phyloP scores from a whole-genome alignment of 2,329 filamentous ascomycete species.

The Cladosporium phlei region DNA sequence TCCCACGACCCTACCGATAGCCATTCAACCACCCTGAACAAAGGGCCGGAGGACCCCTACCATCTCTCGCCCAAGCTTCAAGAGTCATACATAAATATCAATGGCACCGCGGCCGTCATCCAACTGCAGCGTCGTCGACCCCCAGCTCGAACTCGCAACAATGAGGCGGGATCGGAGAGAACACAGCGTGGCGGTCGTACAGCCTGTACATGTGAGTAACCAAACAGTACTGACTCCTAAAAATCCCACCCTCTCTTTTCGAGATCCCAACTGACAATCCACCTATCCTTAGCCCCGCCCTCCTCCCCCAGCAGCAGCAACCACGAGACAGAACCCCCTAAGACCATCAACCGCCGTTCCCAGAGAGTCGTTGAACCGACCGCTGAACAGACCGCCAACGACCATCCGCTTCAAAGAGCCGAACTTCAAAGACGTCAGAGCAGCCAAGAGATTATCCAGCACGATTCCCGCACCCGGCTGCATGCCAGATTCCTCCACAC shows the following conservation, averaged over 20 bases:
- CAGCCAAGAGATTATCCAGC: neutral
- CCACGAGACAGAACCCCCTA: neutral
- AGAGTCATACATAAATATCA: no score
- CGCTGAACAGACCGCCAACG: neutral
- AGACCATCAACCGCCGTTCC: conserved; percentile 6
- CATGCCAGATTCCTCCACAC: neutral
- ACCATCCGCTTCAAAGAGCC: conserved; percentile 1
- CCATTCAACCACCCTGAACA: no score
- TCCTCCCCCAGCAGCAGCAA: neutral
- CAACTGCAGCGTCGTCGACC: no score
- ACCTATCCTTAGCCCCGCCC: neutral
- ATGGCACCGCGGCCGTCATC: no score
- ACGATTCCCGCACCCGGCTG: neutral
- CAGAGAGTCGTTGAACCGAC: neutral
- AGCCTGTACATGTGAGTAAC: neutral
- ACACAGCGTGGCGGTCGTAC: neutral
- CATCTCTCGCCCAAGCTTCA: no score
- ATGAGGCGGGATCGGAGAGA: conserved; percentile 9
- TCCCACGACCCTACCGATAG: no score
- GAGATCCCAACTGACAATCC: neutral
- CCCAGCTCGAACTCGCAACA: conserved; percentile 1
- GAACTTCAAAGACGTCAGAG: neutral
- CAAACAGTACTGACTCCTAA: no score
- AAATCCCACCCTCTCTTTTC: neutral
- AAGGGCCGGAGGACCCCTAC: no score